A percentile compares a stretch with the other conserved stretches of the same genome.
Conservation (phyloP, 768 basidiomycete genomes). For the Naganishia randhawae region DNA sequence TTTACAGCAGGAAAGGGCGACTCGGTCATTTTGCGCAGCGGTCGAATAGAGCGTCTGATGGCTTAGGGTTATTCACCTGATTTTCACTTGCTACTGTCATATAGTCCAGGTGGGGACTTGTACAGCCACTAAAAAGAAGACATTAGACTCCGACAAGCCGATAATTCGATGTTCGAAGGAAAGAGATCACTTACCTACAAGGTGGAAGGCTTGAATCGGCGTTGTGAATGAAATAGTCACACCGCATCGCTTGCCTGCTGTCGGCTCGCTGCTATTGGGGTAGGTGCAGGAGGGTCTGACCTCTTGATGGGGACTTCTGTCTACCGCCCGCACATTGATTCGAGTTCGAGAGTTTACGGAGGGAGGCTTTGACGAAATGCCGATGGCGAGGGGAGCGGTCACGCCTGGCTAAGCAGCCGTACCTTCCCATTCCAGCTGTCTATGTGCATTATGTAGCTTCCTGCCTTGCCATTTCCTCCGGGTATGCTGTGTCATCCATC, state of each 20-base stretch:
- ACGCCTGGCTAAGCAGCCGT: constrained; percentile 22
- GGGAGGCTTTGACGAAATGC: not conserved
- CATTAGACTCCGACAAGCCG: not conserved
- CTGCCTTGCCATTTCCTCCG: constrained; percentile 30
- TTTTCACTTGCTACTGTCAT: too few species aligned
- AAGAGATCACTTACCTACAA: not conserved
- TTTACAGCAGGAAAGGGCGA: too few species aligned
- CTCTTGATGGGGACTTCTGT: too few species aligned
- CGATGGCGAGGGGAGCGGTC: not conserved
- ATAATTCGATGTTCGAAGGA: not conserved
- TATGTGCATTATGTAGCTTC: constrained; percentile 32
- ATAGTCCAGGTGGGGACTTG: too few species aligned
- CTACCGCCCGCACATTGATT: not conserved
- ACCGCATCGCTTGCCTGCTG: not conserved
- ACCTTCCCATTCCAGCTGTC: constrained; percentile 32
- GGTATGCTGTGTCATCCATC: constrained; percentile 28
- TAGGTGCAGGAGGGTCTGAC: not conserved
- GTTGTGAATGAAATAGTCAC: not conserved
- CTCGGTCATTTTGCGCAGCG: too few species aligned
- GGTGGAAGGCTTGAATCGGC: not conserved
- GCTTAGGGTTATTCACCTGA: too few species aligned
- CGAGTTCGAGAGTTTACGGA: not conserved
- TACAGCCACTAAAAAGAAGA: not conserved
- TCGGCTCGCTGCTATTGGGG: not conserved
- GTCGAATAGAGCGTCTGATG: too few species aligned